Percentiles rank a stretch among this genome's conserved stretches.
These are phyloP conservation scores for Pythium brachiatum DNA, from an alignment of 352 stramenopile species.

Conservation along the genomic window DNA sequence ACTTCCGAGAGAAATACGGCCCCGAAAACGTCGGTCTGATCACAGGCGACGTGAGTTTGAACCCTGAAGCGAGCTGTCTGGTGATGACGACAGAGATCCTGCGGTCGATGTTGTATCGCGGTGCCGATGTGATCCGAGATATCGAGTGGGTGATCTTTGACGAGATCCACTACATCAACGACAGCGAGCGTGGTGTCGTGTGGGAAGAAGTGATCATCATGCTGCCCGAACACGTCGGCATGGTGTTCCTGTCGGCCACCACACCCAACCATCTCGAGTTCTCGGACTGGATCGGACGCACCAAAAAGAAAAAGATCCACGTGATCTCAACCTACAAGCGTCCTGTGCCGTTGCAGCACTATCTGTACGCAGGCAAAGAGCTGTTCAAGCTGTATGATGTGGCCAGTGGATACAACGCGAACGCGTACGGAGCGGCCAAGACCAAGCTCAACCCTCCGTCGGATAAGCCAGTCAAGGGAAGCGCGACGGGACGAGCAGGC, in stretches of 20 bases:
- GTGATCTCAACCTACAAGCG: slow-evolving; percentile 97
- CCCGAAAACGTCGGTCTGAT: slow-evolving; percentile 95
- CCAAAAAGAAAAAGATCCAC: slow-evolving; percentile 95
- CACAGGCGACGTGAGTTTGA: slow-evolving; percentile 97
- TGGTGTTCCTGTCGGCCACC: slow-evolving; percentile 99
- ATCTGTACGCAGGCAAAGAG: slow-evolving; percentile 94
- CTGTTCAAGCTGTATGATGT: slow-evolving; percentile 85
- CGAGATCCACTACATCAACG: slow-evolving; percentile 98
- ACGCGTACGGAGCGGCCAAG: slow-evolving; percentile 58
- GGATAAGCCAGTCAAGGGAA: slow-evolving; percentile 43
- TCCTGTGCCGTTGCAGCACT: slow-evolving; percentile 95
- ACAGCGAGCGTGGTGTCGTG: slow-evolving; percentile 97
- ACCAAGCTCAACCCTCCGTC: slow-evolving; percentile 58
- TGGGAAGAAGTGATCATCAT: slow-evolving; percentile 99
- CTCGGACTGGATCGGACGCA: slow-evolving; percentile 98
- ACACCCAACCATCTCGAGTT: slow-evolving; percentile 99
- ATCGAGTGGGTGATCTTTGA: slow-evolving; percentile 98
- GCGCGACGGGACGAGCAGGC: slow-evolving; percentile 25
- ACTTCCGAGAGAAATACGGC: slow-evolving; percentile 94
- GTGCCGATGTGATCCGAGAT: slow-evolving; percentile 95
- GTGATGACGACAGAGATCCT: slow-evolving; percentile 99
- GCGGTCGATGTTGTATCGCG: slow-evolving; percentile 94
- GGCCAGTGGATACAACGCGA: slow-evolving; percentile 48
- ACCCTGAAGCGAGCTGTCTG: slow-evolving; percentile 93
- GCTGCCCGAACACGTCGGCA: slow-evolving; percentile 94